Conservation (phyloP, 768 basidiomycete species). For the Pulveroboletus ravenelii region DNA sequence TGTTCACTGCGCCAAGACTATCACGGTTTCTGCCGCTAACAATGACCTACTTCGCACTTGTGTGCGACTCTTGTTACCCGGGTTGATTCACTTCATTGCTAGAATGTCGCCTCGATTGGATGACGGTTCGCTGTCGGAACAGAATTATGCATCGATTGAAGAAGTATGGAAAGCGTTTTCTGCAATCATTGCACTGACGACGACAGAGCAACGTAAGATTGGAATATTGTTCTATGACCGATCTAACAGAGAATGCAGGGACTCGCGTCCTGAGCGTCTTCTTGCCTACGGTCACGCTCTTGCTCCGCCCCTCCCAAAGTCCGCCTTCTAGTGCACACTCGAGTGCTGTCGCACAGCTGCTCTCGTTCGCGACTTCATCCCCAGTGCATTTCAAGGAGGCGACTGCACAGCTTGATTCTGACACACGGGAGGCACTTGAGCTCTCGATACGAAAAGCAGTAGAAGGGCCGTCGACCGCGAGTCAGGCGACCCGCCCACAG, state of each 20-base stretch:
- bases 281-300: slow-evolving; percentile 68
- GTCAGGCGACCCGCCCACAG: slow-evolving; percentile 57
- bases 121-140: slow-evolving; percentile 51
- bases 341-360: slow-evolving; percentile 60
- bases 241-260: slow-evolving; percentile 39
- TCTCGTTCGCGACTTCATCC: slow-evolving; percentile 65
- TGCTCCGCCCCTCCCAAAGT: slow-evolving; percentile 52
- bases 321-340: slow-evolving; percentile 45
- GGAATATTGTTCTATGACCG: not conserved
- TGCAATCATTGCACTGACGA: slow-evolving; percentile 51
- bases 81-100: slow-evolving; percentile 75
- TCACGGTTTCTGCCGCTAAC: slow-evolving; percentile 69
- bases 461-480: slow-evolving; percentile 37
- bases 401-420: slow-evolving; percentile 57
- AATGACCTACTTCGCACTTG: slow-evolving; percentile 68
- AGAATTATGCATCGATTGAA: slow-evolving; percentile 57
- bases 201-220: slow-evolving; percentile 59
- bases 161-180: slow-evolving; percentile 84
- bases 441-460: slow-evolving; percentile 73
- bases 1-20: slow-evolving; percentile 83
- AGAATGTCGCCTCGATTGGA: slow-evolving; percentile 59
- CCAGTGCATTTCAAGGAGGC: slow-evolving; percentile 84
- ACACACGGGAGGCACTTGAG: slow-evolving; percentile 63
- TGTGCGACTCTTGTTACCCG: slow-evolving; percentile 67
- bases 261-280: slow-evolving; percentile 64